Conservation (phyloP, 2,329 filamentous ascomycete species). For the Mycosphaerelloides madeirae region DNA sequence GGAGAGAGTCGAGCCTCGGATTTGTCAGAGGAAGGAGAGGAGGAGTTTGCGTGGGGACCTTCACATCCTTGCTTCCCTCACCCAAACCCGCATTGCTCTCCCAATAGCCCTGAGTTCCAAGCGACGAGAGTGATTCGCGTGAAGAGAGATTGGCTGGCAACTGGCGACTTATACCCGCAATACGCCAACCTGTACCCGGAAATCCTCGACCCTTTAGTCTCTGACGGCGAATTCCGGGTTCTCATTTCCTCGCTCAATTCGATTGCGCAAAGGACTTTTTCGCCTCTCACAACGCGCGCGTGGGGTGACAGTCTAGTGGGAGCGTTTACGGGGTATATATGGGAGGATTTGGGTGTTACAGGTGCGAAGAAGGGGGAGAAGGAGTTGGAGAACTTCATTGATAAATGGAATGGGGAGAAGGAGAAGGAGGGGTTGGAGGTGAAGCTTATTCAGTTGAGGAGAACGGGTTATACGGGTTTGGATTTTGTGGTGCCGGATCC, state of each 20-base stretch:
- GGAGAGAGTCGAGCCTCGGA: not conserved
- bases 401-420: conserved; percentile 73
- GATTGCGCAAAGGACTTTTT: conserved; percentile 70
- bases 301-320: conserved; percentile 75
- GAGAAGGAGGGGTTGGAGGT: conserved; percentile 58
- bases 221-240: conserved; percentile 79
- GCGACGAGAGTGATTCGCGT: conserved; percentile 88
- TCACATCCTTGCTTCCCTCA: conserved; percentile 93
- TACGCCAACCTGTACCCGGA: conserved; percentile 96
- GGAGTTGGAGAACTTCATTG: conserved; percentile 73
- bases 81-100: conserved; percentile 81
- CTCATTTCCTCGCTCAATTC: conserved; percentile 78
- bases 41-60: conserved; percentile 78
- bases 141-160: conserved; percentile 79
- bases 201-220: conserved; percentile 80
- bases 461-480: conserved; percentile 82
- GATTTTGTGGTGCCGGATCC: conserved; percentile 79
- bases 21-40: conserved; percentile 8
- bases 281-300: conserved; percentile 71
- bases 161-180: conserved; percentile 84
- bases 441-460: conserved; percentile 70
- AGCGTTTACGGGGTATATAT: conserved; percentile 83
- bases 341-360: conserved; percentile 82
- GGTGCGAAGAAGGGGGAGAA: conserved; percentile 67
- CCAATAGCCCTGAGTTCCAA: conserved; percentile 67